These are phyloP conservation scores for Coniochaeta sp. DNA, from an alignment of 2,329 filamentous ascomycete genomes.

Conservation along the genomic window DNA sequence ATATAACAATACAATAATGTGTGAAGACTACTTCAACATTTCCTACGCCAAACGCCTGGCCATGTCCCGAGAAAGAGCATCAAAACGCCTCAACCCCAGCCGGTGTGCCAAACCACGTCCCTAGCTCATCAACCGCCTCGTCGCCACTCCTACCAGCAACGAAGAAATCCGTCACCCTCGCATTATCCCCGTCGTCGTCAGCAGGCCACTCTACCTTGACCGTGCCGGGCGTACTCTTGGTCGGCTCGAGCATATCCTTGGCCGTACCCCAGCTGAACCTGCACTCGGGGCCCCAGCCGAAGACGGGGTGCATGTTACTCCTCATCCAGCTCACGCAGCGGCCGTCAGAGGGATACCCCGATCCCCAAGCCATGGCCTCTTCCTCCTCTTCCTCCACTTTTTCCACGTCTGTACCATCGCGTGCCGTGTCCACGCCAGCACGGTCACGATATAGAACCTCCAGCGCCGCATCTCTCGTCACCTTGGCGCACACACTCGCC, in stretches of 20 bases:
- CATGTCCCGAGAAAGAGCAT: slow-evolving; percentile 13
- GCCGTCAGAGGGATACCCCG: slow-evolving; percentile 85
- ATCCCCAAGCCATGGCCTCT: slow-evolving; percentile 62
- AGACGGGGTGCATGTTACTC: slow-evolving; percentile 81
- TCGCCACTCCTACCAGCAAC: slow-evolving; percentile 18
- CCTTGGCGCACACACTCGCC: slow-evolving; percentile 91
- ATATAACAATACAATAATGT: slow-evolving; percentile 2
- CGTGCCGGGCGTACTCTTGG: slow-evolving; percentile 40
- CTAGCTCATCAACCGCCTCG: slow-evolving; percentile 57
- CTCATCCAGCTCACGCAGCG: slow-evolving; percentile 77
- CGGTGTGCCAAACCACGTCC: slow-evolving; percentile 75
- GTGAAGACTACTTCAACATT: slow-evolving; percentile 2
- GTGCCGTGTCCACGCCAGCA: slow-evolving; percentile 14
- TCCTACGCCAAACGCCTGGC: slow-evolving; percentile 5
- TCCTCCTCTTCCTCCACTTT: slow-evolving; percentile 22
- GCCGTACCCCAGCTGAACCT: slow-evolving; percentile 94
- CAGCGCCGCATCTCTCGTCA: slow-evolving; percentile 84
- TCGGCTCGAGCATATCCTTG: slow-evolving; percentile 85
- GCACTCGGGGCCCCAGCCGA: slow-evolving; percentile 91
- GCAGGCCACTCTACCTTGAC: slow-evolving; percentile 78
- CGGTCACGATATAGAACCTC: slow-evolving; percentile 63
- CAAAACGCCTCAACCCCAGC: slow-evolving; percentile 64
- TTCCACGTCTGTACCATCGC: slow-evolving; percentile 17
- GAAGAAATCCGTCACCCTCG: slow-evolving; percentile 73
- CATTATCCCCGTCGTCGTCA: slow-evolving; percentile 61